Percentiles rank a stretch among this genome's conserved stretches.
These are phyloP conservation scores for Rhododendron henanense DNA, from an alignment of 148 eudicot species.

Conservation along the genomic window DNA sequence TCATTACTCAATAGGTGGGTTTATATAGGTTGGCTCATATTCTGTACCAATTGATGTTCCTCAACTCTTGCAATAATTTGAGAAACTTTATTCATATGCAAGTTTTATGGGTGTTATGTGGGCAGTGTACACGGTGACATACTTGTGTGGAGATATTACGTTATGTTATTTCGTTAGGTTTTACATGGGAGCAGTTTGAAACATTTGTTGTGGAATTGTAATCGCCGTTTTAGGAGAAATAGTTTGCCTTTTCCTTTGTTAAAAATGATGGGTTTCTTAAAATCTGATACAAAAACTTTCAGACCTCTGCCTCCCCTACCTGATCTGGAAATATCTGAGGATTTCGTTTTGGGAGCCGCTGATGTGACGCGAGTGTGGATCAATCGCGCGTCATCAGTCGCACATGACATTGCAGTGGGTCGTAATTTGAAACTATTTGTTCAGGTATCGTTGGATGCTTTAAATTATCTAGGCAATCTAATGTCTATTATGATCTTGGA, in stretches of 20 bases:
- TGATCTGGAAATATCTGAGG: conserved; percentile 77
- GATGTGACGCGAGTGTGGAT: conserved; percentile 49
- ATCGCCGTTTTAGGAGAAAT: not conserved
- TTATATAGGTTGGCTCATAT: not conserved
- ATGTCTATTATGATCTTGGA: conserved; percentile 4
- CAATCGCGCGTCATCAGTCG: conserved; percentile 57
- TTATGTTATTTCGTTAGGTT: not conserved
- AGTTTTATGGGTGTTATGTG: not conserved
- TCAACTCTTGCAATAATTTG: not conserved
- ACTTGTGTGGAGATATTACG: not conserved
- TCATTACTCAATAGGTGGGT: conserved; percentile 79
- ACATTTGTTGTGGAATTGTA: not conserved
- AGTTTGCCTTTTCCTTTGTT: not conserved
- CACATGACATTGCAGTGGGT: conserved; percentile 68
- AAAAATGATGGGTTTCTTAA: not conserved
- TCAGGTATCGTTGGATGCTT: conserved; percentile 40
- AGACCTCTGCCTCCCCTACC: conserved; percentile 97
- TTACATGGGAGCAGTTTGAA: conserved; percentile 3
- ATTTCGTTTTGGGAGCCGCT: conserved; percentile 54
- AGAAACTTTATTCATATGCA: not conserved
- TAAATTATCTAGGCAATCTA: not conserved
- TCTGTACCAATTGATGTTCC: not conserved
- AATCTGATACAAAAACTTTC: conserved; percentile 10
- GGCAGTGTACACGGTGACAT: not conserved
- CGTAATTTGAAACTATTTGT: conserved; percentile 60